Evolutionary conservation across 2,329 filamentous ascomycete genomes (phyloP).

Genomic region (Fusarium sp.): DNA sequence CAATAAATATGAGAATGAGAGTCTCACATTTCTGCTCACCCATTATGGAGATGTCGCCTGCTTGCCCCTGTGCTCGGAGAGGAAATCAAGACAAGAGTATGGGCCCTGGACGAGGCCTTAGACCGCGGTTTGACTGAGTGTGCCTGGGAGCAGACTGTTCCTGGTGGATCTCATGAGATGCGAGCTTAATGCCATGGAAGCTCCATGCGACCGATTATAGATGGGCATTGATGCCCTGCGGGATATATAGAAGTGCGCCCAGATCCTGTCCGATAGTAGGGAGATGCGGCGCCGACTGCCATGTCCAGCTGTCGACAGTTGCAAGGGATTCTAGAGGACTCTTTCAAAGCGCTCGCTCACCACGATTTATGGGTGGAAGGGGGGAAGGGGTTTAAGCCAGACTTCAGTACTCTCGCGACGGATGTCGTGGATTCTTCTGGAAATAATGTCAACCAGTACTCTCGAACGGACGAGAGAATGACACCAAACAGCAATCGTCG

Average conservation of each 20-base stretch:
- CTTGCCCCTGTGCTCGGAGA: not conserved
- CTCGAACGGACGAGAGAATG: not conserved
- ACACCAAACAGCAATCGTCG: not conserved
- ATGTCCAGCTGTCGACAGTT: not conserved
- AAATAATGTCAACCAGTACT: not conserved
- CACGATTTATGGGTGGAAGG: not conserved
- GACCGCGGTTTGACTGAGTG: not conserved
- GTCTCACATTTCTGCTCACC: too few species aligned
- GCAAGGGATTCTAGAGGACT: not conserved
- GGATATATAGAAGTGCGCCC: not conserved
- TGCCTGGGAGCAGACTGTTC: not conserved
- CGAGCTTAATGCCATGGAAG: not conserved
- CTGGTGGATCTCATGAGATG: not conserved
- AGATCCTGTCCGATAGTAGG: not conserved
- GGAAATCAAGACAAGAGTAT: not conserved
- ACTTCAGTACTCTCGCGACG: not conserved
- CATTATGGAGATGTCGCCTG: too few species aligned
- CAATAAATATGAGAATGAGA: too few species aligned
- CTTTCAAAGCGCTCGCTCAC: not conserved
- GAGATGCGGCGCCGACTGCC: not conserved
- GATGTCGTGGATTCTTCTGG: not conserved
- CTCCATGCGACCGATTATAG: not conserved
- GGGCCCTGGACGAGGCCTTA: not conserved
- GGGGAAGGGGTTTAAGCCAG: not conserved
- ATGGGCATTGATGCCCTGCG: not conserved